Conservation (phyloP, 306 rosid genomes). For the Carpinus fangiana region DNA sequence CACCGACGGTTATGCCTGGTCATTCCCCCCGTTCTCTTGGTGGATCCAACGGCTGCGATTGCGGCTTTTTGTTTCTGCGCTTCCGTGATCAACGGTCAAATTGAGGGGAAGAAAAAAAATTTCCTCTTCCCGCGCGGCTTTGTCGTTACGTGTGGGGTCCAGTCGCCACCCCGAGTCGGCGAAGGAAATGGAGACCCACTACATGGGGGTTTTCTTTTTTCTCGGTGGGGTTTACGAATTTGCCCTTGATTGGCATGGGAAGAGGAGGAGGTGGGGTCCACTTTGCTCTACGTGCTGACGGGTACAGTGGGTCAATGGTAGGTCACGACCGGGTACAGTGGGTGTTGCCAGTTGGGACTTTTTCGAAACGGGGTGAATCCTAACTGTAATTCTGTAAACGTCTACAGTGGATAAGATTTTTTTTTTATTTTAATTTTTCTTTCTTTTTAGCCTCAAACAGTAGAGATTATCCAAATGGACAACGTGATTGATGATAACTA, state of each 20-base stretch:
- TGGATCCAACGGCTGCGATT: constrained; percentile 40
- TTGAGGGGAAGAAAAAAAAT: background rate
- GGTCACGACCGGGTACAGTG: background rate
- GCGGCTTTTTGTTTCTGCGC: constrained; percentile 4
- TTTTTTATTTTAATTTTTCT: background rate
- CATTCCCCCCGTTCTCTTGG: constrained; percentile 1
- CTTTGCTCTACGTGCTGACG: constrained; percentile 5
- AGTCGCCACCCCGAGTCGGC: constrained; percentile 32
- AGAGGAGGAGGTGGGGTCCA: background rate
- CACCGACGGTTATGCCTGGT: constrained; percentile 46
- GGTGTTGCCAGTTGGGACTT: background rate
- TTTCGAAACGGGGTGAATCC: background rate
- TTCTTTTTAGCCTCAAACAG: background rate
- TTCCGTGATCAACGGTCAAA: constrained; percentile 65
- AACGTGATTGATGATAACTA: background rate
- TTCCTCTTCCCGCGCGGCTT: constrained; percentile 16
- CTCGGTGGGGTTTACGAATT: constrained; percentile 8
- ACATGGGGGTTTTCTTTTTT: background rate
- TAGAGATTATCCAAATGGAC: background rate
- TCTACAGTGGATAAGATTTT: background rate
- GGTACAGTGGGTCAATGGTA: constrained; percentile 21
- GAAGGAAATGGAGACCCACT: constrained; percentile 38
- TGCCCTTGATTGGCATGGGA: constrained; percentile 24
- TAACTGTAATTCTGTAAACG: background rate
- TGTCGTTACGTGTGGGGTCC: constrained; percentile 48